These are phyloP conservation scores for Nepenthes alata DNA, from an alignment of 179 eudicot genomes.

Conservation along the genomic window DNA sequence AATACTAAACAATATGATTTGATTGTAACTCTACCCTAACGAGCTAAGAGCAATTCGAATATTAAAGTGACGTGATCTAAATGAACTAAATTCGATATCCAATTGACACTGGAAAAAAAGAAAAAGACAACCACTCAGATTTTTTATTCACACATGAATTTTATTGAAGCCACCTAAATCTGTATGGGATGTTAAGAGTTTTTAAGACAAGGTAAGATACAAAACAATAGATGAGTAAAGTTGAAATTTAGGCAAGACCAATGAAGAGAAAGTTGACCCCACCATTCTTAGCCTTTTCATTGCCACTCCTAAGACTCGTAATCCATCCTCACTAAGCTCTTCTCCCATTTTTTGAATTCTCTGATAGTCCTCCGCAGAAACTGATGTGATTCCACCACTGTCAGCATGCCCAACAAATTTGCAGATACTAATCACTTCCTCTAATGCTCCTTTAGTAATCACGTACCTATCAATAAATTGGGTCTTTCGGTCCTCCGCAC, in stretches of 20 bases:
- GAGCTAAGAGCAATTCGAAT: too few species aligned
- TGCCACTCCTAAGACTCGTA: constrained; percentile 39
- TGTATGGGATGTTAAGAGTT: background rate
- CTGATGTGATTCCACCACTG: constrained; percentile 8
- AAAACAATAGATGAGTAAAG: background rate
- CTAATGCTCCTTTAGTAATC: constrained; percentile 40
- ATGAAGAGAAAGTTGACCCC: constrained; percentile 1
- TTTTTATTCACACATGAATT: too few species aligned
- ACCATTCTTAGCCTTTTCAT: constrained; percentile 30
- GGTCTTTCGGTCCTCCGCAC: constrained; percentile 7
- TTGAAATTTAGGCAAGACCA: background rate
- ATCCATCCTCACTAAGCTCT: constrained; percentile 28
- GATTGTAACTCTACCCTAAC: too few species aligned
- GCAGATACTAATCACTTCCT: constrained; percentile 24
- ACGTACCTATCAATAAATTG: constrained; percentile 13
- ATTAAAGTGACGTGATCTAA: too few species aligned
- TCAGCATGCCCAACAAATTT: constrained; percentile 17
- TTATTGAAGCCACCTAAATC: too few species aligned
- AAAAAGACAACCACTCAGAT: too few species aligned
- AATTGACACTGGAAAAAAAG: too few species aligned
- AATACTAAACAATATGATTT: too few species aligned
- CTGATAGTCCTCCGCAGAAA: constrained; percentile 20
- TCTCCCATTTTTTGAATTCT: constrained; percentile 30
- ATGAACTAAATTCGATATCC: too few species aligned
- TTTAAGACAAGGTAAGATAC: background rate